Evolutionary conservation across 768 basidiomycete genomes (phyloP).

Genomic region (Rhodotorula diobovata): DNA sequence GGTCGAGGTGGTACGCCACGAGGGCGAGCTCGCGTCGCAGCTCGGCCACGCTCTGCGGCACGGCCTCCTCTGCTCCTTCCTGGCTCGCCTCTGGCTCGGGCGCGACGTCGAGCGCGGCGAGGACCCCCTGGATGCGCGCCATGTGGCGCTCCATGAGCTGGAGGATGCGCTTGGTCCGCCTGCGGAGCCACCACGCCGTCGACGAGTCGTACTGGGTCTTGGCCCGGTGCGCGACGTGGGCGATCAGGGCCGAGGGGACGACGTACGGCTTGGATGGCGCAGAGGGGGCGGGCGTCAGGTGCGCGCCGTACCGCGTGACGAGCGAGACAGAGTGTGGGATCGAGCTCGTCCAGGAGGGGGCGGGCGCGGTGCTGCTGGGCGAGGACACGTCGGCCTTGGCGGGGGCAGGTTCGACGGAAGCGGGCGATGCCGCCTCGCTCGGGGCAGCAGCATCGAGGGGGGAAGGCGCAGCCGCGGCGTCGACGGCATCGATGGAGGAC

Average conservation of each 20-base stretch:
- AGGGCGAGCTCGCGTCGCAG: conserved; percentile 13
- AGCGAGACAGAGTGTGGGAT: not conserved
- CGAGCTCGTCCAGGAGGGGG: not conserved
- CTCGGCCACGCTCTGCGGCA: not conserved
- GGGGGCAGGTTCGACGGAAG: too few relatives aligned
- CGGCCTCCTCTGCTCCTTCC: not conserved
- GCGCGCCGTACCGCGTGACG: not conserved
- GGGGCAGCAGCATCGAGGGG: too few relatives aligned
- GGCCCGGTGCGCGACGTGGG: conserved; percentile 10
- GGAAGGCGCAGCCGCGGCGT: too few relatives aligned
- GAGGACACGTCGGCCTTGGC: too few relatives aligned
- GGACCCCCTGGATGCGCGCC: conserved; percentile 8
- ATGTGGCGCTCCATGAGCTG: conserved; percentile 17
- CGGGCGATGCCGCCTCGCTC: too few relatives aligned
- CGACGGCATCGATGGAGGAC: too few relatives aligned
- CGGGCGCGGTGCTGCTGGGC: too few relatives aligned
- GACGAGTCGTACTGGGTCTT: conserved; percentile 6
- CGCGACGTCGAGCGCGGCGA: conserved; percentile 14
- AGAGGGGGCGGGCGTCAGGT: conserved; percentile 11
- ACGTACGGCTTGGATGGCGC: conserved; percentile 9
- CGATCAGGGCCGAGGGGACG: conserved; percentile 23
- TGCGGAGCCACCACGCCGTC: conserved; percentile 19
- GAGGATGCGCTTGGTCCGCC: conserved; percentile 13
- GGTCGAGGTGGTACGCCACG: conserved; percentile 12
- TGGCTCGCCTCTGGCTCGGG: not conserved